Percentiles rank a stretch among this genome's conserved stretches.
Conservation (phyloP, 371 early-diverging fungal species). For the Haplosporangium sp. region DNA sequence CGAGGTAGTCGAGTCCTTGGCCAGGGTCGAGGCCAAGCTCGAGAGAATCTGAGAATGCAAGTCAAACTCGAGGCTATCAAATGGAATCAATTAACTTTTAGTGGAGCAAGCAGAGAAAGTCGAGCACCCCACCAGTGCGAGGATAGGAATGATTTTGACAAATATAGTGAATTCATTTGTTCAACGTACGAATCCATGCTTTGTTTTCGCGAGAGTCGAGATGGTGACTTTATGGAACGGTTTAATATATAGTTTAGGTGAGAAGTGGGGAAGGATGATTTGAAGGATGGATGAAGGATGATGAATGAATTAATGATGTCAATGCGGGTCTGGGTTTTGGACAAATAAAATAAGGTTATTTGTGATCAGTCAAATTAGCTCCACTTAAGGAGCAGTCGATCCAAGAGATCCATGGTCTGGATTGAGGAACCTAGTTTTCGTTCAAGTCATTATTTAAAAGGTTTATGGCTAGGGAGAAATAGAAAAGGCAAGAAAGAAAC, state of each 20-base stretch:
- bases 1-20: conserved; percentile 48
- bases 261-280: neutral
- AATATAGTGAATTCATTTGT: neutral
- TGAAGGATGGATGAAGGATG: neutral
- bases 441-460: too few species aligned
- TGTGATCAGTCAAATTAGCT: too few species aligned
- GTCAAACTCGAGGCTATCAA: conserved; percentile 35
- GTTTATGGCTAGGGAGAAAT: too few species aligned
- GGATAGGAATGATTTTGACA: neutral
- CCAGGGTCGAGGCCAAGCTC: conserved; percentile 49
- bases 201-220: neutral
- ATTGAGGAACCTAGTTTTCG: too few species aligned
- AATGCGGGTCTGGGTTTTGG: neutral
- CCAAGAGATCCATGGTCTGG: too few species aligned
- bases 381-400: too few species aligned
- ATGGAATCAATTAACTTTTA: neutral
- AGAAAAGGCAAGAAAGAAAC: too few species aligned
- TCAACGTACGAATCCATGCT: conserved; percentile 47
- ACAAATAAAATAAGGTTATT: neutral
- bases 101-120: too few species aligned
- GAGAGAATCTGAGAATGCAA: conserved; percentile 53
- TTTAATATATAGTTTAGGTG: neutral
- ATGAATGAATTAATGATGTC: conserved; percentile 5
- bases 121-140: too few species aligned
- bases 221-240: neutral